Evolutionary conservation across 257 asterid species (phyloP).

Genomic region (Solanum infundibuliforme): DNA sequence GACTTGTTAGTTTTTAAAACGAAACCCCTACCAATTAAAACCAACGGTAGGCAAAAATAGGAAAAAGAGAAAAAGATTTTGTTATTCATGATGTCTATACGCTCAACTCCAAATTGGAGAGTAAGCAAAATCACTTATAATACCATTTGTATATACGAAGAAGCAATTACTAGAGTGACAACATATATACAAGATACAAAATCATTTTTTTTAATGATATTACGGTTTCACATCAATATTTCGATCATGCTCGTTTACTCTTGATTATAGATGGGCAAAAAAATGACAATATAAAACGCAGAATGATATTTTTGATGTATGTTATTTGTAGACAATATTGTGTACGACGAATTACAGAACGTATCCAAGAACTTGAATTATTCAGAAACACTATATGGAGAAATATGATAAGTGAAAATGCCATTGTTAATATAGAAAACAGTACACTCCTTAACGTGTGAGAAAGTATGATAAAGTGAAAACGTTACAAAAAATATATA

Average conservation of each 20-base stretch:
- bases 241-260: background rate
- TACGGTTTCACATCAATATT: too few relatives aligned
- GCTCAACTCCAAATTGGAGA: background rate
- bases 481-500: too few relatives aligned
- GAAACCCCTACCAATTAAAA: background rate
- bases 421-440: too few relatives aligned
- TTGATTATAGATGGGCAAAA: too few relatives aligned
- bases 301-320: background rate
- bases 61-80: background rate
- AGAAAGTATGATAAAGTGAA: too few relatives aligned
- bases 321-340: too few relatives aligned
- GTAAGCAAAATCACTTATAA: background rate
- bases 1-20: too few relatives aligned
- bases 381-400: background rate
- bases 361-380: background rate
- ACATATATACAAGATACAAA: too few relatives aligned
- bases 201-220: too few relatives aligned
- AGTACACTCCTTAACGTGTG: too few relatives aligned
- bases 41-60: background rate
- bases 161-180: too few relatives aligned
- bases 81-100: background rate
- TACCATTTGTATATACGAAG: background rate
- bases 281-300: background rate
- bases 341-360: background rate
- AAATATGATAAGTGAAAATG: too few relatives aligned